phyloP scores from a whole-genome alignment of 1,139 yeast species.

The Pichia terricola region DNA sequence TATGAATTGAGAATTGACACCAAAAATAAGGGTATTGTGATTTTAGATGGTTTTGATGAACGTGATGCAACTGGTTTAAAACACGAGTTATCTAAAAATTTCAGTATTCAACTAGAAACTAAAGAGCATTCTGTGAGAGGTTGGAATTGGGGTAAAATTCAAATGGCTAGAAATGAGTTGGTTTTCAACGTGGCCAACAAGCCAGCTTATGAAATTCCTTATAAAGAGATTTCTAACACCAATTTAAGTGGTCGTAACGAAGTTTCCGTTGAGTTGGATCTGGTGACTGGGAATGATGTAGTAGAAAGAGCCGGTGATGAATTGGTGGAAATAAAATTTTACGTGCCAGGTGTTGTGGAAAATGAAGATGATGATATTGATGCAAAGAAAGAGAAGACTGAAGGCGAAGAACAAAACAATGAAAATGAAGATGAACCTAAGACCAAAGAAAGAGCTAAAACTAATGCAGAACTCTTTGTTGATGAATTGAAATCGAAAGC shows the following conservation, averaged over 20 bases:
- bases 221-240: slow-evolving; percentile 70
- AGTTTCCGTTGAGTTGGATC: slow-evolving; percentile 79
- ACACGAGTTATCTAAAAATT: slow-evolving; percentile 73
- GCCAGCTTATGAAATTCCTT: slow-evolving; percentile 89
- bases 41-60: slow-evolving; percentile 83
- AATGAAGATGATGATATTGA: slow-evolving; percentile 25
- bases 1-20: slow-evolving; percentile 85
- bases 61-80: slow-evolving; percentile 75
- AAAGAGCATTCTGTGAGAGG: slow-evolving; percentile 92
- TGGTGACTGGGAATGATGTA: slow-evolving; percentile 40
- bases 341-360: slow-evolving; percentile 73
- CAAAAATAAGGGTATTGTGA: slow-evolving; percentile 75
- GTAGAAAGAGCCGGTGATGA: slow-evolving; percentile 80
- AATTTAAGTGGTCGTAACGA: slow-evolving; percentile 89
- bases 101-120: slow-evolving; percentile 63
- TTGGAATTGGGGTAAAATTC: slow-evolving; percentile 98
- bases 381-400: slow-evolving; percentile 20
- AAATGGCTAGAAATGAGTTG: slow-evolving; percentile 85
- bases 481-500: slow-evolving; percentile 91
- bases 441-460: slow-evolving; percentile 28
- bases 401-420: slow-evolving; percentile 18
- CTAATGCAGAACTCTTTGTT: slow-evolving; percentile 78
- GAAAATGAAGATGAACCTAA: slow-evolving; percentile 9
- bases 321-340: slow-evolving; percentile 86
- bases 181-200: slow-evolving; percentile 79